Conservation (phyloP, 495 filamentous ascomycete genomes). For the Astrothelium subdiscretum region DNA sequence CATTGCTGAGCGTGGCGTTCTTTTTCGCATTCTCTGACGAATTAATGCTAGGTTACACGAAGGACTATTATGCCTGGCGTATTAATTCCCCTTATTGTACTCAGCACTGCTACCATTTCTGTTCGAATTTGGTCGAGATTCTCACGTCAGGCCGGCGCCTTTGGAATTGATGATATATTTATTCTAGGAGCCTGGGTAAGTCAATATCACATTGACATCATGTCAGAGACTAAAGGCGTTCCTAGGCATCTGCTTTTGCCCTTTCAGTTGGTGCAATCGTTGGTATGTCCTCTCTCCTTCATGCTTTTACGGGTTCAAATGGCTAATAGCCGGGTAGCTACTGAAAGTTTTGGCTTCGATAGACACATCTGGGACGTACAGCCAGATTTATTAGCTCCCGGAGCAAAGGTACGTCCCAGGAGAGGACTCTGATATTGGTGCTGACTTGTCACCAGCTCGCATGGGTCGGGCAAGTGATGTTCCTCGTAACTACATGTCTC, state of each 20-base stretch:
- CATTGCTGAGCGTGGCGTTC: background rate
- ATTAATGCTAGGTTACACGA: background rate
- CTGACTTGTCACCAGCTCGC: constrained; percentile 2
- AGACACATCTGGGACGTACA: constrained; percentile 24
- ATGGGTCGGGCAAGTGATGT: constrained; percentile 22
- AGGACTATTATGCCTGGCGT: constrained; percentile 6
- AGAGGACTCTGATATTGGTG: background rate
- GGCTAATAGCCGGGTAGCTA: constrained; percentile 5
- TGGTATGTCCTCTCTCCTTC: background rate
- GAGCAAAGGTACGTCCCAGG: constrained; percentile 15
- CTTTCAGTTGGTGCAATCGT: background rate
- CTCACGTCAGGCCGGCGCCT: constrained; percentile 4
- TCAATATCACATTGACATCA: background rate
- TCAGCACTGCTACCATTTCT: constrained; percentile 5
- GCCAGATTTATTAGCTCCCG: background rate
- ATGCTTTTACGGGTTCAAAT: background rate
- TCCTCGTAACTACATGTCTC: constrained; percentile 15
- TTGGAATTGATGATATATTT: constrained; percentile 14
- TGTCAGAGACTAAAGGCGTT: background rate
- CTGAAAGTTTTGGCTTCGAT: constrained; percentile 15
- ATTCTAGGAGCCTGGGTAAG: constrained; percentile 8
- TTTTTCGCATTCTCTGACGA: background rate
- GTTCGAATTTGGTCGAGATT: constrained; percentile 13
- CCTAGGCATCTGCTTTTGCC: constrained; percentile 3
- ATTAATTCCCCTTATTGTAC: constrained; percentile 3